phyloP scores from a whole-genome alignment of 768 basidiomycete species.

The Phylloporus arenicola region DNA sequence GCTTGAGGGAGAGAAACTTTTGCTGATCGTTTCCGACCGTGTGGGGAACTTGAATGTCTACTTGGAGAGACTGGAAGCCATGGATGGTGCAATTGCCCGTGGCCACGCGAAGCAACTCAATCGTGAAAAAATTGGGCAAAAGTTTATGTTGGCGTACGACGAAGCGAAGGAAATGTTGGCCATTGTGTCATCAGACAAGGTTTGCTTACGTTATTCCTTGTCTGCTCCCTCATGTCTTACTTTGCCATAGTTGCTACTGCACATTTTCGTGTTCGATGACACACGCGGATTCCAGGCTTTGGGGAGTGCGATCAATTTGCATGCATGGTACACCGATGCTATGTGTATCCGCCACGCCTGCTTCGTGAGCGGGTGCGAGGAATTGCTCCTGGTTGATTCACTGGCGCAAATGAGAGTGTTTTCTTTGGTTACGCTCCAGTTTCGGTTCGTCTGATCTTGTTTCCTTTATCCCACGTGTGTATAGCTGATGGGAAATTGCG shows the following conservation, averaged over 20 bases:
- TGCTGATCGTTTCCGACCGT: constrained; percentile 38
- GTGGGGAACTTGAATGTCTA: constrained; percentile 34
- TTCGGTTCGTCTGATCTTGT: constrained; percentile 34
- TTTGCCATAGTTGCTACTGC: constrained; percentile 29
- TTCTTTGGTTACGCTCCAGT: constrained; percentile 49
- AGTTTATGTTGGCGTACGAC: constrained; percentile 46
- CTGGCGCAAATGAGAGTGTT: constrained; percentile 42
- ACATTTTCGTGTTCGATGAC: constrained; percentile 48
- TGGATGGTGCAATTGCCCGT: constrained; percentile 30
- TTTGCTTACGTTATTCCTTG: background rate
- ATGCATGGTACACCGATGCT: constrained; percentile 37
- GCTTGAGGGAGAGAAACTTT: constrained; percentile 35
- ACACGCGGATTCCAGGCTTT: constrained; percentile 36
- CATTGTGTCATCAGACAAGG: constrained; percentile 41
- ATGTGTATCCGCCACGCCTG: constrained; percentile 32
- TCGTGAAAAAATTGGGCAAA: constrained; percentile 42
- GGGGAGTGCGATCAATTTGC: constrained; percentile 39
- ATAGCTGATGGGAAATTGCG: background rate
- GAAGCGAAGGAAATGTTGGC: constrained; percentile 47
- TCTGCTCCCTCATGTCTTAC: background rate
- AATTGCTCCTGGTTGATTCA: constrained; percentile 47
- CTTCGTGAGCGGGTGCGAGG: constrained; percentile 49
- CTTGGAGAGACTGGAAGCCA: constrained; percentile 29
- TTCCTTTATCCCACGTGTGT: background rate
- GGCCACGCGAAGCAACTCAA: constrained; percentile 31